Evolutionary conservation across 2,329 filamentous ascomycete genomes (phyloP), one percentile per base, ranked within the genome.

Genomic region (Arthroderma sp.): DNA sequence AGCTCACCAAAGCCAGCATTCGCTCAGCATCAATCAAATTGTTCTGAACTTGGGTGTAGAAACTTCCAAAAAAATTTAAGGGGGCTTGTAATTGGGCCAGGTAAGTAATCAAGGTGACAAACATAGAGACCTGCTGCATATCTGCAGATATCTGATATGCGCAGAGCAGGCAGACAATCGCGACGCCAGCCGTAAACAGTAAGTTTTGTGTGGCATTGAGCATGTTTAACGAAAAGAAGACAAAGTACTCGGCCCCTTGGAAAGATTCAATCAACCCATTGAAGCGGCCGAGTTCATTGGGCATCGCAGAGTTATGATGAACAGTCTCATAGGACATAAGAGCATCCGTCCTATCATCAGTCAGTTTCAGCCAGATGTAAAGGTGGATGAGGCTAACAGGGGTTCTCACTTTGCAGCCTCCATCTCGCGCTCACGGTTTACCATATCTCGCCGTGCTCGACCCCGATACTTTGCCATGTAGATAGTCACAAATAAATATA

Each of bases 31-130:
- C 75, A 47, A 83, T 79, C 37, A 83, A 73, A 58, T 81, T 76
- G 60, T 77, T 75, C 58, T 79, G 80, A 60, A 83, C 76, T 53
- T 70, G 77, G 64, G 79, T 80, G 5, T 81, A 79, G 28, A 83
- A 70, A 17, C 73, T 72, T 5, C 80, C 78, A 65, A 89, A 88
- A 69, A 86, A 88, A 62, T 83, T 83, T 56, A 89, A 76, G 1
- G 86, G 86, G 1, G 80, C 79, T 47, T 85, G 85, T 38, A 89
- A 76, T 65, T 88, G 85, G 17, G 80, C 79, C 84, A 87, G 87
- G 68, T 88, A 89, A 56, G 84, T 85, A 59, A 88, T 72, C 15
- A 89, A 74, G 71, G 84, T 81, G 57, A 86, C 82, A 63, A 89
- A 88, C 61, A 85, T 78, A 57, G 85, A 85, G 9, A 85, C 75